phyloP scores from a whole-genome alignment of 768 basidiomycete species.

The Inosperma sp. region DNA sequence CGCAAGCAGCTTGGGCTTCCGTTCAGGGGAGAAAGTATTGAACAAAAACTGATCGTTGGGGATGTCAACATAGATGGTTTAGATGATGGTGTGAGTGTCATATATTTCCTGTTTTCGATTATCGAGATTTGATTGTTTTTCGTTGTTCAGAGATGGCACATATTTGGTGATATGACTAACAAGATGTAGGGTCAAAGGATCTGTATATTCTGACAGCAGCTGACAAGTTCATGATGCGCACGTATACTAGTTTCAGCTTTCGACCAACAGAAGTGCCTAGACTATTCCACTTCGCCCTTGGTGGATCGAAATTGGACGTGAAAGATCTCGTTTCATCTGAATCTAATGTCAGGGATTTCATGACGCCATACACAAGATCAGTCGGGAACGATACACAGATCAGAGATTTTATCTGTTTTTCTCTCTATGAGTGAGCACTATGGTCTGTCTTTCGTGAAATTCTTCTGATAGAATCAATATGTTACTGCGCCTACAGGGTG shows the following conservation, averaged over 20 bases:
- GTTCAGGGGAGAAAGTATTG: conserved; percentile 38
- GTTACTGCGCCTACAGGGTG: not conserved
- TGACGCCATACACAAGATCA: conserved; percentile 21
- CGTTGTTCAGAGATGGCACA: conserved; percentile 35
- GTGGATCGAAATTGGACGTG: conserved; percentile 11
- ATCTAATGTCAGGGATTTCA: conserved; percentile 16
- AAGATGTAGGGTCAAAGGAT: conserved; percentile 24
- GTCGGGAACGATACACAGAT: conserved; percentile 23
- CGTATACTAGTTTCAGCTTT: conserved; percentile 13
- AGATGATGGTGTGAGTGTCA: conserved; percentile 30
- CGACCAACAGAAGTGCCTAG: conserved; percentile 15
- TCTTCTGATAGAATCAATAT: not conserved
- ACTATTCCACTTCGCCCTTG: conserved; percentile 14
- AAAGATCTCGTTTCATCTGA: conserved; percentile 7
- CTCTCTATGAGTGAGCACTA: conserved; percentile 23
- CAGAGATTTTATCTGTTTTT: conserved; percentile 26
- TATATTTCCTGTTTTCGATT: not conserved
- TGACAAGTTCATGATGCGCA: not conserved
- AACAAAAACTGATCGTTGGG: conserved; percentile 34
- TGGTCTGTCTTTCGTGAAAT: not conserved
- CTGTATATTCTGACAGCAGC: not conserved
- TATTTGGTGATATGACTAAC: conserved; percentile 37
- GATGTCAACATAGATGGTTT: conserved; percentile 40
- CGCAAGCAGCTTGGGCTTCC: conserved; percentile 36
- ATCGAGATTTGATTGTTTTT: not conserved